These are phyloP conservation scores for Metschnikowia dekortorum DNA, from an alignment of 805 yeast species.

Conservation along the genomic window DNA sequence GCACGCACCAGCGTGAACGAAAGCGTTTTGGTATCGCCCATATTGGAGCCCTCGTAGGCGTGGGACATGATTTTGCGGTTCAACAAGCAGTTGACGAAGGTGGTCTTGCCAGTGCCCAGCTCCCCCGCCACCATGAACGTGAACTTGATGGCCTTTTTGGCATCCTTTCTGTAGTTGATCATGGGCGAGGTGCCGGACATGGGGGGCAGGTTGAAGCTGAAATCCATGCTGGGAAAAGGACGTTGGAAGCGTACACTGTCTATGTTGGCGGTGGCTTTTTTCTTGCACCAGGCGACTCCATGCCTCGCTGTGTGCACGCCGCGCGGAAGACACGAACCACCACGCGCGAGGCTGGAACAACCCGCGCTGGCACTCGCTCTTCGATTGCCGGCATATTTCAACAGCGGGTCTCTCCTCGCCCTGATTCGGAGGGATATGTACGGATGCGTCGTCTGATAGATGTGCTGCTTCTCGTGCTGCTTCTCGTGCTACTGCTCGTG, in stretches of 20 bases:
- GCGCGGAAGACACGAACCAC: background rate
- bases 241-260: background rate
- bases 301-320: background rate
- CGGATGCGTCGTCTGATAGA: too few species aligned
- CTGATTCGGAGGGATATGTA: too few species aligned
- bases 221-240: constrained; percentile 12
- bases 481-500: too few species aligned
- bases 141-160: constrained; percentile 68
- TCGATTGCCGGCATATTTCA: too few species aligned
- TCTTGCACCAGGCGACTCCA: background rate
- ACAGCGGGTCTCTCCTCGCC: too few species aligned
- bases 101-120: constrained; percentile 73
- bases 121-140: constrained; percentile 71
- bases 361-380: too few species aligned
- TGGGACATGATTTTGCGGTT: constrained; percentile 61
- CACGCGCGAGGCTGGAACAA: too few species aligned
- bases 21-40: constrained; percentile 44
- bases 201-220: constrained; percentile 27
- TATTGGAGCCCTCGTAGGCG: constrained; percentile 38
- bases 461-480: too few species aligned
- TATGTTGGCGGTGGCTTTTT: constrained; percentile 1
- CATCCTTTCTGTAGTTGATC: constrained; percentile 58
- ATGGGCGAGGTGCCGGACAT: constrained; percentile 33
- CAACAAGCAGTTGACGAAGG: constrained; percentile 64
- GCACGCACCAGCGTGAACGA: constrained; percentile 56